Percentiles rank a stretch among this genome's conserved stretches.
These are phyloP conservation scores for Balansia obtecta DNA, from an alignment of 2,329 filamentous ascomycete genomes.

Conservation along the genomic window DNA sequence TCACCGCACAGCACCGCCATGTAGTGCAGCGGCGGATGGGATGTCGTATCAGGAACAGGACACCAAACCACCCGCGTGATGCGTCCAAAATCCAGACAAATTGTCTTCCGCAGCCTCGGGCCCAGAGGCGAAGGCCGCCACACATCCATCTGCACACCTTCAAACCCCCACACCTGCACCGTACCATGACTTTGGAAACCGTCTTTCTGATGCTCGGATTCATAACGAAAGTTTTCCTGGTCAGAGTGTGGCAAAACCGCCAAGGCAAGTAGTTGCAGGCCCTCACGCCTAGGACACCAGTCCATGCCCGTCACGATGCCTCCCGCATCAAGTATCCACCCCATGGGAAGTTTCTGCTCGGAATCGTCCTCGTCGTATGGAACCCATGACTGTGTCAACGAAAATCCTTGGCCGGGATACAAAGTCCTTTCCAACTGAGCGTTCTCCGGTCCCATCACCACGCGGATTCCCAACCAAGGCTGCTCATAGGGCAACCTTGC, in stretches of 20 bases:
- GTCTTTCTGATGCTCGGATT: conserved; percentile 23
- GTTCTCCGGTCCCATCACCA: conserved; percentile 21
- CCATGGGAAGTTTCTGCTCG: conserved; percentile 19
- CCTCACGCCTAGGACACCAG: conserved; percentile 32
- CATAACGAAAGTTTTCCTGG: conserved; percentile 29
- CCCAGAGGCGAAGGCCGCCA: conserved; percentile 20
- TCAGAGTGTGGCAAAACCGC: conserved; percentile 38
- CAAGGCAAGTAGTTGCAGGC: conserved; percentile 37
- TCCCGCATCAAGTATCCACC: conserved; percentile 42
- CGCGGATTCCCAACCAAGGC: conserved; percentile 16
- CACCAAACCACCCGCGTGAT: conserved; percentile 37
- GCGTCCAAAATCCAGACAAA: conserved; percentile 39
- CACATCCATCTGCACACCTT: conserved; percentile 17
- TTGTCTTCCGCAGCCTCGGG: conserved; percentile 28
- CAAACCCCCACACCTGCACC: conserved; percentile 41
- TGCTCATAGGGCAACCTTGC: conserved; percentile 19
- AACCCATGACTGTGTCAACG: conserved; percentile 18
- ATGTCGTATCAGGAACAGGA: not conserved
- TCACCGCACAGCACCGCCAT: conserved; percentile 39
- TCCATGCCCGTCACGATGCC: conserved; percentile 39
- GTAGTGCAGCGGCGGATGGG: conserved; percentile 33
- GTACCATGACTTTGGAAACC: conserved; percentile 30
- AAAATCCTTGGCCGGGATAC: conserved; percentile 13
- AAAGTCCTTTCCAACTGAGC: conserved; percentile 20
- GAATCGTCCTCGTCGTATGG: conserved; percentile 15